phyloP scores from a whole-genome alignment of 2,329 filamentous ascomycete species.

The Penicillium sp. region DNA sequence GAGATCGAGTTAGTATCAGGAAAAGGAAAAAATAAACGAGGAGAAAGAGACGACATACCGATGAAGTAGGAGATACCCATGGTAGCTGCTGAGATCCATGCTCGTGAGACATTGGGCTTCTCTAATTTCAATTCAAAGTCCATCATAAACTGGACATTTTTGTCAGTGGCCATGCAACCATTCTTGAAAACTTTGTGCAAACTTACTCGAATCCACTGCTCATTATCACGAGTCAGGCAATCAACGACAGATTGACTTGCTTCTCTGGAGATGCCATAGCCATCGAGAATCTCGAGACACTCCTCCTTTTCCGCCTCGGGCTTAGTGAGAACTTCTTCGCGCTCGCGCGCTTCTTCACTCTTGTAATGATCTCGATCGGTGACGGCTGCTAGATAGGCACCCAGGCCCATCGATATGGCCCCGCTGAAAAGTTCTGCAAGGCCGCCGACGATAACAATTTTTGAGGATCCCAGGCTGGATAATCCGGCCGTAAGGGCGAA shows the following conservation, averaged over 20 bases:
- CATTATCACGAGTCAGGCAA: constrained; percentile 52
- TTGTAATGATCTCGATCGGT: constrained; percentile 32
- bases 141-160: constrained; percentile 56
- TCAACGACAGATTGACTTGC: constrained; percentile 53
- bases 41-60: constrained; percentile 8
- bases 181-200: no score
- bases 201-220: constrained; percentile 51
- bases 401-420: constrained; percentile 71
- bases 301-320: constrained; percentile 50
- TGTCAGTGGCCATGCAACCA: neutral
- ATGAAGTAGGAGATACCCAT: constrained; percentile 38
- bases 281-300: constrained; percentile 51
- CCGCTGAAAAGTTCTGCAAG: constrained; percentile 71
- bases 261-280: constrained; percentile 52
- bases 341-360: constrained; percentile 52
- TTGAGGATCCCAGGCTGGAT: constrained; percentile 55
- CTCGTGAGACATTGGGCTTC: constrained; percentile 47
- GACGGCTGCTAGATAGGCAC: constrained; percentile 65
- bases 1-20: neutral
- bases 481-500: constrained; percentile 75
- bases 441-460: constrained; percentile 66
- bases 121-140: constrained; percentile 58
- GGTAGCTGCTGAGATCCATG: constrained; percentile 49
- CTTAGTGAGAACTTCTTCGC: constrained; percentile 47
- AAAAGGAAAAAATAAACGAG: neutral